phyloP scores from a whole-genome alignment of 176 grass and related monocot genomes.

The Lolium perenne region DNA sequence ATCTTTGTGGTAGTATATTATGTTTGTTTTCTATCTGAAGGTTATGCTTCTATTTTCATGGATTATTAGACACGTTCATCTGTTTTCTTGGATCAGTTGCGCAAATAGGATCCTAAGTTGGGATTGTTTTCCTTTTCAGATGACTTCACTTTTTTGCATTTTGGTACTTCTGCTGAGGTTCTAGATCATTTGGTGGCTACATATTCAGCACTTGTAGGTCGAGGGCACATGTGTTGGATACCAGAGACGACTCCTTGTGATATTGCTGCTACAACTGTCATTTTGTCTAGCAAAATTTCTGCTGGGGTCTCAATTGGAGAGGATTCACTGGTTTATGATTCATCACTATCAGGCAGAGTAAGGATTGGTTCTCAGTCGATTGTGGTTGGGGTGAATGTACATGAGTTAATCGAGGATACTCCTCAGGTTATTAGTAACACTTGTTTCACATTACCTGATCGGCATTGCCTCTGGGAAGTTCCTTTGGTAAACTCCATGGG shows the following conservation, averaged over 20 bases:
- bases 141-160: constrained; percentile 88
- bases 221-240: constrained; percentile 74
- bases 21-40: constrained; percentile 14
- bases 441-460: constrained; percentile 74
- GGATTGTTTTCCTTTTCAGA: constrained; percentile 62
- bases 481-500: constrained; percentile 68
- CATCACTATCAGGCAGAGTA: constrained; percentile 73
- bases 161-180: constrained; percentile 92
- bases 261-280: constrained; percentile 77
- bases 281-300: constrained; percentile 86
- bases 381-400: constrained; percentile 77
- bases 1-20: background rate
- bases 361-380: constrained; percentile 87
- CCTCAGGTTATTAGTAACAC: constrained; percentile 38
- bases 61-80: background rate
- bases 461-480: constrained; percentile 95
- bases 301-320: constrained; percentile 80
- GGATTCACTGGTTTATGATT: constrained; percentile 92
- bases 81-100: constrained; percentile 3
- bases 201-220: constrained; percentile 78
- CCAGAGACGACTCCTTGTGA: constrained; percentile 87
- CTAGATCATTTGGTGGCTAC: constrained; percentile 84
- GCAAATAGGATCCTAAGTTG: constrained; percentile 29
- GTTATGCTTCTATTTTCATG: constrained; percentile 1
- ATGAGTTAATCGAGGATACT: constrained; percentile 39